Base-by-base conservation (phyloP, 2,329 filamentous ascomycete species). In the Fusarium sp. region DNA sequence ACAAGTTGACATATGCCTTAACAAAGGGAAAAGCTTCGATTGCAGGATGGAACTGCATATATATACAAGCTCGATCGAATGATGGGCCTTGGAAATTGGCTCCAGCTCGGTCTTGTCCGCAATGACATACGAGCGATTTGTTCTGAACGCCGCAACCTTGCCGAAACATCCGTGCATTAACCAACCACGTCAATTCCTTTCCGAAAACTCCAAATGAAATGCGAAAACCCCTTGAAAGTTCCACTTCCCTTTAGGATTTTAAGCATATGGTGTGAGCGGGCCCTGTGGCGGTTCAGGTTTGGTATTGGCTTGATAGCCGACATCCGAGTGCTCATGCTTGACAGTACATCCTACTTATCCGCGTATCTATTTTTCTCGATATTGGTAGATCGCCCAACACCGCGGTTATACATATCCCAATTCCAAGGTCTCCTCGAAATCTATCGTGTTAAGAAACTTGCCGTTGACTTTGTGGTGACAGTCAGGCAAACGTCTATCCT, bases 51-150 rank as follows among this genome's bases (percentile, higher is more conserved):
- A 26, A 33, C 13, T 40, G 14, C n/a, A 19, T 34, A 57, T 57
- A 46, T 34, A 45, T 46, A 45, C 13, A 44, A 11, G 14, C 13
- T 14, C 8, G 19, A 26, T 26, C 14, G 28, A 21, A 57, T 19
- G 8, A 7, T 28, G 14, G 26, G 21, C 33, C 51, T 28, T 21
- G 33, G 24, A 24, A 24, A 21, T 19, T 28, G 40, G 17, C 39
- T 39, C 28, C 45, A 46, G 17, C 33, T 47, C 52, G 45, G 34
- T 15, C 14, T 42, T 36, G 36, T 24, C 60, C 24, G 34, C 21
- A 36, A 59, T 59, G 60, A 34, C 60, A 58, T 47, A 51, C 22
- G 45, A 58, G 60, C 50, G 39, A 59, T 65, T 65, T 65, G 58
- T 51, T 21, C 6, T 22, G 40, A 59, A 34, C 24, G 36, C 34